Base-by-base conservation (phyloP, 2,329 filamentous ascomycete genomes). In the Emmonsia crescens region DNA sequence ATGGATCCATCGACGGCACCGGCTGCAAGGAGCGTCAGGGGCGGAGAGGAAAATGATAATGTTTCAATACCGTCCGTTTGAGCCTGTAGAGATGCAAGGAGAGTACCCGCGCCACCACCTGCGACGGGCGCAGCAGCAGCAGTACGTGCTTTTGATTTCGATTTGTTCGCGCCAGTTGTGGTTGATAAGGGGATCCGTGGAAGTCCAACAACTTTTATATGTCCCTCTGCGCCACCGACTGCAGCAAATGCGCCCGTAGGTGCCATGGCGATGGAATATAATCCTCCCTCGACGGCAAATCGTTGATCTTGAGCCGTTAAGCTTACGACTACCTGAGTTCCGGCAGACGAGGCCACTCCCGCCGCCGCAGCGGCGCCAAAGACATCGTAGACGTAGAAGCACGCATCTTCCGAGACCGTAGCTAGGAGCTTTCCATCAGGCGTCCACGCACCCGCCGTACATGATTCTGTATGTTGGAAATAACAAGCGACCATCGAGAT, bases 401-500 rank as follows among this genome's bases (percentile, higher is more conserved):
- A 92, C 62, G 85, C 83, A 74, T 97, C 93, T 72, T 97, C 93
- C 51, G 87, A 87, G 4, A 97, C 90, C 0, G 92, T 96, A 6
- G 89, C 90, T 1, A 99, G 82, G 19, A 97, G 79, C 36, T 85
- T 85, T 59, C 94, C 94, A 73, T 96, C 92, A 4, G 89, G 83
- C 0, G 90, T 90, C 92, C 94, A 99, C 1, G 88, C 82, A 63
- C 94, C 94, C 8, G 92, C 93, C 1, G 94, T 97, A 77, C 89
- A 95, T 33, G 89, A 78, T 21, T 78, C 88, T 2, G 89, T 93
- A 78, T 97, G 94, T 31, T 95, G 82, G 80, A 96, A 96, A 78
- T 94, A 96, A 31, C 88, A 88, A 78, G 96, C 90, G 5, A 95
- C 82, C 71, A 97, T 94, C 68, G 87, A 86, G 60, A 97, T 80